These are phyloP conservation scores for Phytophthora colocasiae DNA, from an alignment of 352 stramenopile genomes.

Conservation along the genomic window DNA sequence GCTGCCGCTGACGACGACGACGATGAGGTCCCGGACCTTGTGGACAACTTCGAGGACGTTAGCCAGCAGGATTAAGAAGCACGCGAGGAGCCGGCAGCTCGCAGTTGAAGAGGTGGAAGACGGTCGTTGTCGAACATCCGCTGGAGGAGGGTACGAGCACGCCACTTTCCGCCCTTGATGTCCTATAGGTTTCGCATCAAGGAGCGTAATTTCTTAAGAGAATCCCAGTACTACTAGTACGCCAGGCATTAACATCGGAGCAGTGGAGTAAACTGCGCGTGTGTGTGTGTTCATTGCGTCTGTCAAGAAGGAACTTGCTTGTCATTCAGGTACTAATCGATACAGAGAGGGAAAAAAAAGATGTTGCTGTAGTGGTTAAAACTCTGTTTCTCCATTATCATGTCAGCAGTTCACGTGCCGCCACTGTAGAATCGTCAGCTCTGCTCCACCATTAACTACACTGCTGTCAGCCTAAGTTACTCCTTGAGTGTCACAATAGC, in stretches of 20 bases:
- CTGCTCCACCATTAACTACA: slow-evolving; percentile 11
- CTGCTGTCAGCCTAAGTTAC: slow-evolving; percentile 40
- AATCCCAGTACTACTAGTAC: slow-evolving; percentile 71
- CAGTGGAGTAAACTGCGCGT: slow-evolving; percentile 24
- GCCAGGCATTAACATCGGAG: slow-evolving; percentile 54
- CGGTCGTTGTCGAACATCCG: slow-evolving; percentile 10
- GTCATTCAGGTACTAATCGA: not conserved
- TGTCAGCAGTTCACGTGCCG: too few species aligned
- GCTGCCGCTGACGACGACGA: slow-evolving; percentile 84
- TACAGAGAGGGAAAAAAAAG: not conserved
- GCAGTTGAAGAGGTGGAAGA: slow-evolving; percentile 6
- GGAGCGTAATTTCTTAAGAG: slow-evolving; percentile 55
- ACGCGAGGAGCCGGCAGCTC: slow-evolving; percentile 18
- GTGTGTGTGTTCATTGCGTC: slow-evolving; percentile 30
- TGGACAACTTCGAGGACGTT: slow-evolving; percentile 99
- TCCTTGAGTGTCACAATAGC: slow-evolving; percentile 91
- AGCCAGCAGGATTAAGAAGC: slow-evolving; percentile 89
- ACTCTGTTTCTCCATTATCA: slow-evolving; percentile 18
- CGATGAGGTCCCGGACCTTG: slow-evolving; percentile 97
- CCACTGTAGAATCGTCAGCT: slow-evolving; percentile 2
- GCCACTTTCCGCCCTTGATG: slow-evolving; percentile 28
- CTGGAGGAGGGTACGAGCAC: slow-evolving; percentile 6
- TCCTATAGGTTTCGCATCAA: slow-evolving; percentile 56
- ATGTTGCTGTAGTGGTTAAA: slow-evolving; percentile 7
- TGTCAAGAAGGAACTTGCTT: slow-evolving; percentile 3